These are phyloP conservation scores for Talaromyces sp. DNA, from an alignment of 2,329 filamentous ascomycete genomes.

Conservation along the genomic window DNA sequence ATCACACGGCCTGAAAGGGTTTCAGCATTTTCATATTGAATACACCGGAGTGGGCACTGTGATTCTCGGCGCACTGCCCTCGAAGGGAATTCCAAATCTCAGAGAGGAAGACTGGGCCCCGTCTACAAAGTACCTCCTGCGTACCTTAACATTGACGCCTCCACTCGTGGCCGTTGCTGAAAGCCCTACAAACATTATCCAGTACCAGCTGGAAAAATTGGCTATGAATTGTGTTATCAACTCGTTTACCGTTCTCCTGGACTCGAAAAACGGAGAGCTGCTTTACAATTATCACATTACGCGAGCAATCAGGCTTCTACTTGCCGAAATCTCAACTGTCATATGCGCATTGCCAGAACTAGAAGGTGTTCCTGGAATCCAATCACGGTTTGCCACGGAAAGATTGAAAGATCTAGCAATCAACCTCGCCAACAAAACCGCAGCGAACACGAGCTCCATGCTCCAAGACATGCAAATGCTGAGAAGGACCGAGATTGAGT, in stretches of 20 bases:
- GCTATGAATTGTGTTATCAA: conserved; percentile 73
- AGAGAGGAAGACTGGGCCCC: conserved; percentile 27
- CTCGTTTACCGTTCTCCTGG: conserved; percentile 71
- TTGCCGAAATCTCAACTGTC: conserved; percentile 69
- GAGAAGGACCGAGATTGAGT: conserved; percentile 68
- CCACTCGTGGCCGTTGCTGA: conserved; percentile 57
- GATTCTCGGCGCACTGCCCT: conserved; percentile 47
- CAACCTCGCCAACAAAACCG: conserved; percentile 49
- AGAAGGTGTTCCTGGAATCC: conserved; percentile 53
- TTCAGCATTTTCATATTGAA: conserved; percentile 46
- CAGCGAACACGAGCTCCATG: conserved; percentile 60
- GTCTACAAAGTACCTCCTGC: conserved; percentile 55
- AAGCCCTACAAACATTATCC: conserved; percentile 57
- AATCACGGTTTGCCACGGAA: conserved; percentile 53
- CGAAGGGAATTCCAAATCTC: conserved; percentile 15
- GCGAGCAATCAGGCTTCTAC: conserved; percentile 61
- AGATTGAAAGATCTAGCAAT: conserved; percentile 58
- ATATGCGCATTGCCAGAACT: conserved; percentile 70
- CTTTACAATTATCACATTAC: conserved; percentile 61
- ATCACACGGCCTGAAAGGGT: conserved; percentile 51
- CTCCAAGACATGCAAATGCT: conserved; percentile 58
- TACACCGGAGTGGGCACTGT: conserved; percentile 57
- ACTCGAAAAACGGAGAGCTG: conserved; percentile 67
- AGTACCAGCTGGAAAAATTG: conserved; percentile 71
- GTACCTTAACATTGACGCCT: conserved; percentile 57